Percentiles rank a stretch among this genome's conserved stretches.
phyloP scores from a whole-genome alignment of 352 stramenopile genomes.

The Phytophthora quininea region DNA sequence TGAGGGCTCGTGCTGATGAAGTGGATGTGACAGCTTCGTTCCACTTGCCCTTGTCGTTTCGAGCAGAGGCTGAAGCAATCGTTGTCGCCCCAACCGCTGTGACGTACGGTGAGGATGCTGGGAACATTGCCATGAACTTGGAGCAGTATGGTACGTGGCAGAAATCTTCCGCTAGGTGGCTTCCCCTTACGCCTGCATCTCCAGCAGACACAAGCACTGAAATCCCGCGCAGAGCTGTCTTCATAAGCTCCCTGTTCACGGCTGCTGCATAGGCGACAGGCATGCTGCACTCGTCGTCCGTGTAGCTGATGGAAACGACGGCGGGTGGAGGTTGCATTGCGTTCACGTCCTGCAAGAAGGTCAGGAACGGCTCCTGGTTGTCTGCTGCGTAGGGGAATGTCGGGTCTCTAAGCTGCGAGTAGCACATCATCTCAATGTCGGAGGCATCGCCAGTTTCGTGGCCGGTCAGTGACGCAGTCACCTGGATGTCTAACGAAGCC shows the following conservation, averaged over 20 bases:
- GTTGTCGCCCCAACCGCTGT: constrained; percentile 72
- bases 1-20: constrained; percentile 44
- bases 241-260: constrained; percentile 80
- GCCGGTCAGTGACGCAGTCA: constrained; percentile 49
- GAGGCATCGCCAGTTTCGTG: constrained; percentile 38
- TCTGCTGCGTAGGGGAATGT: constrained; percentile 52
- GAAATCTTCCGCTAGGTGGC: constrained; percentile 50
- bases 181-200: constrained; percentile 64
- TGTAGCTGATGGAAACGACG: constrained; percentile 85
- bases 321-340: constrained; percentile 60
- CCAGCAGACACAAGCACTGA: constrained; percentile 73
- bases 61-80: constrained; percentile 18
- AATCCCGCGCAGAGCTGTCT: constrained; percentile 67
- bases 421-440: constrained; percentile 66
- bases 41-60: constrained; percentile 38
- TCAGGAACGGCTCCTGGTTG: constrained; percentile 84
- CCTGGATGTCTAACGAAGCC: constrained; percentile 74
- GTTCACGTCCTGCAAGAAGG: constrained; percentile 76
- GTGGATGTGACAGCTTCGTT: constrained; percentile 60
- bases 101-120: constrained; percentile 76
- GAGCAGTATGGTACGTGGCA: constrained; percentile 49
- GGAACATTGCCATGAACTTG: constrained; percentile 70
- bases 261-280: constrained; percentile 55
- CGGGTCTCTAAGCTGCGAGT: constrained; percentile 56
- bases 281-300: constrained; percentile 80